Evolutionary conservation across 768 basidiomycete species (phyloP).

Genomic region (Mrakia blollopis): DNA sequence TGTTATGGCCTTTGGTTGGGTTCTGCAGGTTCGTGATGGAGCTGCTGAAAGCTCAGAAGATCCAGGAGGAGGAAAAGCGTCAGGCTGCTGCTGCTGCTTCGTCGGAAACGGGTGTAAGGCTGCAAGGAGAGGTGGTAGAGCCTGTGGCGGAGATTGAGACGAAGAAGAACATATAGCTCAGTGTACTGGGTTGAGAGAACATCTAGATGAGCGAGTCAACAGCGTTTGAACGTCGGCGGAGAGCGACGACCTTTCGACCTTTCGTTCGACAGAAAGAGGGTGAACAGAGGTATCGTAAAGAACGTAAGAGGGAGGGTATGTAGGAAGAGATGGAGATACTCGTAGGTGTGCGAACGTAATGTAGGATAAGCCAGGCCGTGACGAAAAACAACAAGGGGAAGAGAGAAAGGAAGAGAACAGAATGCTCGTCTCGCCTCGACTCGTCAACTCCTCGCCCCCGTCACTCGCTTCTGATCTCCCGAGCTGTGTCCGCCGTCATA

Average conservation of each 20-base stretch:
- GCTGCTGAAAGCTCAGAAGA: constrained; percentile 48
- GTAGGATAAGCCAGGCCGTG: too few species aligned
- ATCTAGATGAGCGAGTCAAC: not conserved
- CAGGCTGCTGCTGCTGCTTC: not conserved
- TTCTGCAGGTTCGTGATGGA: constrained; percentile 61
- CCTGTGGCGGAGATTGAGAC: not conserved
- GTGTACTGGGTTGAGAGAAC: not conserved
- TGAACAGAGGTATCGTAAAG: too few species aligned
- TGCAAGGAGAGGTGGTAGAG: not conserved
- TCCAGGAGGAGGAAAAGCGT: constrained; percentile 10
- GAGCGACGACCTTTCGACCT: not conserved
- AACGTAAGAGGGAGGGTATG: too few species aligned
- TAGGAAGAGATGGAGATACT: too few species aligned
- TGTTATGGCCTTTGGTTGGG: constrained; percentile 7
- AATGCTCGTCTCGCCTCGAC: too few species aligned
- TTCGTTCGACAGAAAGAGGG: too few species aligned
- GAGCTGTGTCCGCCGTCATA: constrained; percentile 15
- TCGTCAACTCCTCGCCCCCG: not conserved
- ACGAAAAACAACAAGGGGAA: not conserved
- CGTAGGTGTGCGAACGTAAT: not conserved
- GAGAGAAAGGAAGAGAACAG: not conserved
- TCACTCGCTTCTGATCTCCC: not conserved
- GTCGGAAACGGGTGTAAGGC: not conserved
- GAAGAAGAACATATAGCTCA: constrained; percentile 18
- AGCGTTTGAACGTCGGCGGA: not conserved